Conservation (phyloP, 768 basidiomycete genomes). For the Tricholoma bakamatsutake region DNA sequence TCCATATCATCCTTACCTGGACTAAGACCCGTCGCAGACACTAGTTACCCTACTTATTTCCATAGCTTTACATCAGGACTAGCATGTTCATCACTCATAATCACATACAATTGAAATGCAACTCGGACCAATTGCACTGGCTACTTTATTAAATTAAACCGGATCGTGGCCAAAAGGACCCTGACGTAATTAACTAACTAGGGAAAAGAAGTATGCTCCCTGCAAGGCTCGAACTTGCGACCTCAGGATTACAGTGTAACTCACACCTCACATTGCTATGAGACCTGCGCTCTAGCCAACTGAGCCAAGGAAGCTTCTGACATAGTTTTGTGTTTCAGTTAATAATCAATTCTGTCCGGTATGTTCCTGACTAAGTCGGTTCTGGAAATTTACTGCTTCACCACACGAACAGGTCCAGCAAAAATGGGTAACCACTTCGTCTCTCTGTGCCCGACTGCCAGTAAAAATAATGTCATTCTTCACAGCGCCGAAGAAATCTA, state of each 20-base stretch:
- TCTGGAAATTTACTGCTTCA: constrained; percentile 11
- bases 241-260: constrained; percentile 36
- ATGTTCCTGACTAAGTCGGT: constrained; percentile 13
- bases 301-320: constrained; percentile 46
- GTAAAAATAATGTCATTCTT: neutral
- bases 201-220: too few species aligned
- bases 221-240: constrained; percentile 53
- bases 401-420: constrained; percentile 5
- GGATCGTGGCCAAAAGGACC: too few species aligned
- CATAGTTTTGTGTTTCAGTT: too few species aligned
- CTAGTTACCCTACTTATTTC: constrained; percentile 7
- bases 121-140: too few species aligned
- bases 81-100: neutral
- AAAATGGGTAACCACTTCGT: constrained; percentile 13
- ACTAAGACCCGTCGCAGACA: constrained; percentile 7
- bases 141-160: too few species aligned
- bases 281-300: constrained; percentile 54
- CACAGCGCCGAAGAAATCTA: constrained; percentile 83
- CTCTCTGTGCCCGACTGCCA: neutral
- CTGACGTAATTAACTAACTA: too few species aligned
- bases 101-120: constrained; percentile 1
- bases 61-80: constrained; percentile 1
- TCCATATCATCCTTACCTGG: constrained; percentile 7
- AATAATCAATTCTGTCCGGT: neutral
- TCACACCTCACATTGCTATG: constrained; percentile 32